phyloP scores from a whole-genome alignment of 371 early-diverging fungal genomes.

The Vairimorpha ceranae region DNA sequence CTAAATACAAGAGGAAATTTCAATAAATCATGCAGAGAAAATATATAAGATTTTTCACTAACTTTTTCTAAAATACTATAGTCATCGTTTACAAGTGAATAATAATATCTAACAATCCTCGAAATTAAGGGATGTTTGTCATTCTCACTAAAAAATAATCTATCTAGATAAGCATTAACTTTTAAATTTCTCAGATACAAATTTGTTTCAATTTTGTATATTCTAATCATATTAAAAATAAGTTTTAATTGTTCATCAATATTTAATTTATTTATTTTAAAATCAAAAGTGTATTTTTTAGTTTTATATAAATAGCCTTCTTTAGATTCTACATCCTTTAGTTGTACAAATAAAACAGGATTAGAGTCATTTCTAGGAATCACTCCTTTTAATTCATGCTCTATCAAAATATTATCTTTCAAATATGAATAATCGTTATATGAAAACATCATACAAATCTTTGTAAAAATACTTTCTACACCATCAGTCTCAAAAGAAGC shows the following conservation, averaged over 20 bases:
- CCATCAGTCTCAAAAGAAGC: neutral
- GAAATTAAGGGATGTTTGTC: conserved; percentile 12
- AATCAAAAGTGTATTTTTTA: conserved; percentile 8
- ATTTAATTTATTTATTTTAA: conserved; percentile 2
- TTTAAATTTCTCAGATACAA: conserved; percentile 8
- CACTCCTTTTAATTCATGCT: conserved; percentile 29
- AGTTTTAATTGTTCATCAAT: conserved; percentile 24
- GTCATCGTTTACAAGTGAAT: neutral
- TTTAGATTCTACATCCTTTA: neutral
- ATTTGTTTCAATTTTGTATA: conserved; percentile 14
- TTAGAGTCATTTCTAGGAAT: conserved; percentile 2
- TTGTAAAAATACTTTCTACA: neutral
- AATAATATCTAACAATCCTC: conserved; percentile 1
- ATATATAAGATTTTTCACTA: neutral
- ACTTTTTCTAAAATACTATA: neutral
- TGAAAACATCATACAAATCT: conserved; percentile 24
- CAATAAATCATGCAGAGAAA: neutral
- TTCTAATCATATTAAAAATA: conserved; percentile 21
- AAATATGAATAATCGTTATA: conserved; percentile 20
- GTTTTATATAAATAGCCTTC: conserved; percentile 7
- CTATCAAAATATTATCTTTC: conserved; percentile 5
- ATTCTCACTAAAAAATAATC: conserved; percentile 22
- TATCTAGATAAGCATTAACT: conserved; percentile 44
- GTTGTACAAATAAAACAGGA: conserved; percentile 15
- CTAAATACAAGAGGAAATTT: conserved; percentile 33